phyloP scores from a whole-genome alignment of 2,329 filamentous ascomycete species.

The Fusarium lateritium region DNA sequence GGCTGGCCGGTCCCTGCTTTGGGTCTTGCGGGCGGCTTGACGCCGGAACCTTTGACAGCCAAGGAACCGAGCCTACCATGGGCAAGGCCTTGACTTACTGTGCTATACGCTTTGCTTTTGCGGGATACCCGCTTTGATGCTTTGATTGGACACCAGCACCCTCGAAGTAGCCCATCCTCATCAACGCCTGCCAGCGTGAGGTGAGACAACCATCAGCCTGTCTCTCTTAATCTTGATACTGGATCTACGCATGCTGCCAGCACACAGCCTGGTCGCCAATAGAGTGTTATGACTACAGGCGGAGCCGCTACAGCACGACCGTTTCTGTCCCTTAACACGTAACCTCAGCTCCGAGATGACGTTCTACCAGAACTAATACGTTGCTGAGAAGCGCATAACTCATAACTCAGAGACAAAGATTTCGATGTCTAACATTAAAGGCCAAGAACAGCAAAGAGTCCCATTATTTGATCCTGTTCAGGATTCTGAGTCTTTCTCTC shows the following conservation, averaged over 20 bases:
- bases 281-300: conserved; percentile 1
- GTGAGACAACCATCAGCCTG: conserved; percentile 12
- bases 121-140: conserved; percentile 29
- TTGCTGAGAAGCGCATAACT: neutral
- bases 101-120: conserved; percentile 41
- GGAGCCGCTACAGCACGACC: conserved; percentile 18
- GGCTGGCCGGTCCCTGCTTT: conserved; percentile 26
- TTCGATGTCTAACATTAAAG: neutral
- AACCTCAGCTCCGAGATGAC: conserved; percentile 9
- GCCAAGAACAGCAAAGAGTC: neutral
- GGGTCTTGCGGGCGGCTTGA: conserved; percentile 35
- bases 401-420: neutral
- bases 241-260: conserved; percentile 17
- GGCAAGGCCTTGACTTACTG: conserved; percentile 1
- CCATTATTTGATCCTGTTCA: neutral
- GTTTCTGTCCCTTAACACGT: conserved; percentile 16
- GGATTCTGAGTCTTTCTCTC: neutral
- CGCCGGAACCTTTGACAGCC: conserved; percentile 32
- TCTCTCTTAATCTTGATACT: conserved; percentile 17
- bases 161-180: conserved; percentile 35
- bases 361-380: neutral
- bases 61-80: conserved; percentile 31
- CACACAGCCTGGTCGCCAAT: neutral
- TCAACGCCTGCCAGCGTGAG: conserved; percentile 13
- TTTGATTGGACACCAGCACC: conserved; percentile 39